Percentiles rank a stretch among this genome's conserved stretches.
These are phyloP conservation scores for Venturia asperata DNA, from an alignment of 2,329 filamentous ascomycete genomes.

Conservation along the genomic window DNA sequence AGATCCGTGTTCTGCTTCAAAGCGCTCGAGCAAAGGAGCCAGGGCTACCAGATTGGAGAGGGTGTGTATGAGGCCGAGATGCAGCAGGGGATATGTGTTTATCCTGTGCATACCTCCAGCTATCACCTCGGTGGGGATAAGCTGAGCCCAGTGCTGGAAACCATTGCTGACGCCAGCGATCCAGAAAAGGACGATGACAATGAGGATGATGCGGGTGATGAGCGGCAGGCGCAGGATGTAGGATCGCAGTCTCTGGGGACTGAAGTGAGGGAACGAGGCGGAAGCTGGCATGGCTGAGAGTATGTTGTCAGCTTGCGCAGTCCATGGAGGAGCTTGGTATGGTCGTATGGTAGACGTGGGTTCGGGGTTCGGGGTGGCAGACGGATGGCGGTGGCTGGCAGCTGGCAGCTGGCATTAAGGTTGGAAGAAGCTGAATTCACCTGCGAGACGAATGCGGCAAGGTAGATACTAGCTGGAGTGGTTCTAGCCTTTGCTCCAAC, in stretches of 20 bases:
- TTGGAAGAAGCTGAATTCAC: not conserved
- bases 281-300: constrained; percentile 13
- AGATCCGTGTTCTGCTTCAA: constrained; percentile 88
- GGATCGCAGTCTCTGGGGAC: constrained; percentile 64
- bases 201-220: constrained; percentile 66
- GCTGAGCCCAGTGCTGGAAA: constrained; percentile 68
- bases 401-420: not conserved
- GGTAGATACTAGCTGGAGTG: no score
- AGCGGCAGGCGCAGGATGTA: constrained; percentile 82
- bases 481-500: no score
- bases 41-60: constrained; percentile 73
- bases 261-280: constrained; percentile 53
- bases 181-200: constrained; percentile 63
- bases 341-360: no score
- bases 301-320: not conserved
- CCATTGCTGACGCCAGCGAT: constrained; percentile 54
- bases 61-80: constrained; percentile 69
- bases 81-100: constrained; percentile 86
- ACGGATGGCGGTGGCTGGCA: not conserved
- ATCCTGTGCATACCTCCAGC: constrained; percentile 60
- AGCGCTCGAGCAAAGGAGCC: constrained; percentile 83
- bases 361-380: no score
- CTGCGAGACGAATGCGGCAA: not conserved
- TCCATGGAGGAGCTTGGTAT: not conserved
- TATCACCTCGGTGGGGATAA: constrained; percentile 53